These are phyloP conservation scores for Debaryomyces tyrocola DNA, from an alignment of 805 yeast species.

Conservation along the genomic window DNA sequence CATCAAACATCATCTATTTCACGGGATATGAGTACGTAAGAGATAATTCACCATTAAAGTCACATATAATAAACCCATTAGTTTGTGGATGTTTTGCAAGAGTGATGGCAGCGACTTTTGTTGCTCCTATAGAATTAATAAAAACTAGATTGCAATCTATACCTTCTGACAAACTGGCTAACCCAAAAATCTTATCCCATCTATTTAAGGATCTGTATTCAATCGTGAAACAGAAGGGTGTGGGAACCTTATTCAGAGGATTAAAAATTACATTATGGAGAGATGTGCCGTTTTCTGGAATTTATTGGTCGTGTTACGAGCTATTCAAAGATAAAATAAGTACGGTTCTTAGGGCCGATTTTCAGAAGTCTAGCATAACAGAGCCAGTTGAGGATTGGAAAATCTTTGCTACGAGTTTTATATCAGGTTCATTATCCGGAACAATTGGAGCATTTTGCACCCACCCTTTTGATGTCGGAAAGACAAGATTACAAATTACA, in stretches of 20 bases:
- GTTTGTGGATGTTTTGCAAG: constrained; percentile 86
- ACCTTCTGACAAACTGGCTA: constrained; percentile 45
- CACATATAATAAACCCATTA: constrained; percentile 68
- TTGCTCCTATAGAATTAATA: constrained; percentile 84
- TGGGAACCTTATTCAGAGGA: constrained; percentile 74
- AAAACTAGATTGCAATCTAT: constrained; percentile 91
- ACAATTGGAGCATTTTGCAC: constrained; percentile 81
- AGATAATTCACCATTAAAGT: constrained; percentile 54
- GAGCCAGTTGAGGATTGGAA: constrained; percentile 31
- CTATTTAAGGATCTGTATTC: constrained; percentile 53
- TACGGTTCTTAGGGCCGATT: constrained; percentile 20
- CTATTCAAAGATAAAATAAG: constrained; percentile 30
- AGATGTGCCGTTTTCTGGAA: constrained; percentile 95
- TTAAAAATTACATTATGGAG: constrained; percentile 88
- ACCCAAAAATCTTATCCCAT: constrained; percentile 38
- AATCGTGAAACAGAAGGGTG: constrained; percentile 58
- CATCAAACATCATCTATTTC: constrained; percentile 90
- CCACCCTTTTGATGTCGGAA: constrained; percentile 97
- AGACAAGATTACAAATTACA: constrained; percentile 78
- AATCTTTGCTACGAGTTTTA: constrained; percentile 62
- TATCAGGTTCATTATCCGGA: constrained; percentile 85
- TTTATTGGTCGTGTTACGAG: constrained; percentile 91
- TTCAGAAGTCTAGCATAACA: constrained; percentile 6
- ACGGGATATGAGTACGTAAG: constrained; percentile 88
- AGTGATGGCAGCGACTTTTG: constrained; percentile 74